A percentile compares a stretch with the other conserved stretches of the same genome.
phyloP scores from a whole-genome alignment of 2,329 filamentous ascomycete genomes.

The Sclerotinia subarctica region DNA sequence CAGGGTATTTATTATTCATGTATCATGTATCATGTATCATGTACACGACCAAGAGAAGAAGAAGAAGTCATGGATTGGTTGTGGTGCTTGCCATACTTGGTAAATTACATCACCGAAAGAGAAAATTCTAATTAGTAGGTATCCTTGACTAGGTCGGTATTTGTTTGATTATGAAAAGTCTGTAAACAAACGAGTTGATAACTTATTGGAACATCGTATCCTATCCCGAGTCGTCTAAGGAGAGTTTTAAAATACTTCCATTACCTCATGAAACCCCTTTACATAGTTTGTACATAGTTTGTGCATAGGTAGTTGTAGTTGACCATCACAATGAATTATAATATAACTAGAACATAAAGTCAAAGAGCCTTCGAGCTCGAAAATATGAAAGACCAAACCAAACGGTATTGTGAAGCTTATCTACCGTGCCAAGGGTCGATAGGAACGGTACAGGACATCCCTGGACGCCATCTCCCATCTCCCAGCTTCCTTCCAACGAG shows the following conservation, averaged over 20 bases:
- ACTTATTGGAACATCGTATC: neutral
- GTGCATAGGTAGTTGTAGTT: too few relatives aligned
- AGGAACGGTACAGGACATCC: constrained; percentile 2
- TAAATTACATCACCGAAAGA: neutral
- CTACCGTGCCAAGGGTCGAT: constrained; percentile 9
- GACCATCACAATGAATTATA: neutral
- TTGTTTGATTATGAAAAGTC: neutral
- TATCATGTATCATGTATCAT: neutral
- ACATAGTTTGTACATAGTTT: too few relatives aligned
- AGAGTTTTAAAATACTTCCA: neutral
- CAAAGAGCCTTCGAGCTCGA: neutral
- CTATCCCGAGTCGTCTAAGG: neutral
- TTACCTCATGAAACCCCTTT: neutral
- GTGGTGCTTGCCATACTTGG: neutral
- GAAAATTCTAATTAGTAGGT: neutral
- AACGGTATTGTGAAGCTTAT: constrained; percentile 5
- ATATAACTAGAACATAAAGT: neutral
- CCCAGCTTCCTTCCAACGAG: constrained; percentile 4
- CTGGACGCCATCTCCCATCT: constrained; percentile 11
- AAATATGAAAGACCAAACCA: neutral
- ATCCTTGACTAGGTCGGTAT: neutral
- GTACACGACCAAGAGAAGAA: neutral
- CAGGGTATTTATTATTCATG: neutral
- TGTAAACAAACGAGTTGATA: neutral
- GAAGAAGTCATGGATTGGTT: neutral